Conservation (phyloP, 2,329 filamentous ascomycete genomes). For the Claviceps purpurea region DNA sequence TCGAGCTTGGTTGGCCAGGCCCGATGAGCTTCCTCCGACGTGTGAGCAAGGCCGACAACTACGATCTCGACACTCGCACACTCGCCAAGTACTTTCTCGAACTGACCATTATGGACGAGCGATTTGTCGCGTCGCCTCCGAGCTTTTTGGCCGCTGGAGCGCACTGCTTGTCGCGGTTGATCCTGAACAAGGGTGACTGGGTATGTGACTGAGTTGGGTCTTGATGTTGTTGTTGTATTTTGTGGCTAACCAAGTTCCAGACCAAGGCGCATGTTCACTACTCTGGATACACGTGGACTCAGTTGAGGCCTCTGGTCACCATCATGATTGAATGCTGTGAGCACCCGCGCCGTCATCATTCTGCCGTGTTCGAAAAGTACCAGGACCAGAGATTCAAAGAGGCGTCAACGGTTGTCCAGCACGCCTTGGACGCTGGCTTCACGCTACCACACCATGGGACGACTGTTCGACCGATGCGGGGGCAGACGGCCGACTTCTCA, state of each 20-base stretch:
- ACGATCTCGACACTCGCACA: slow-evolving; percentile 88
- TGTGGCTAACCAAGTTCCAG: slow-evolving; percentile 27
- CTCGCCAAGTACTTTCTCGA: slow-evolving; percentile 97
- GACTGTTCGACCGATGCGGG: slow-evolving; percentile 23
- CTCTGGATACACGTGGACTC: slow-evolving; percentile 80
- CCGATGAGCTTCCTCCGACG: slow-evolving; percentile 96
- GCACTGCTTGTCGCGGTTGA: slow-evolving; percentile 78
- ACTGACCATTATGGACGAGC: slow-evolving; percentile 93
- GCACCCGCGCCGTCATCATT: slow-evolving; percentile 66
- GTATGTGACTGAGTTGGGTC: slow-evolving; percentile 36
- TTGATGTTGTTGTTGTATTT: neutral
- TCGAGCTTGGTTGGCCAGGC: slow-evolving; percentile 94
- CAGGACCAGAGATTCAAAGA: slow-evolving; percentile 75
- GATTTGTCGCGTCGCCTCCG: slow-evolving; percentile 80
- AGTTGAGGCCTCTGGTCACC: slow-evolving; percentile 63
- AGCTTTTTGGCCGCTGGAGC: slow-evolving; percentile 86
- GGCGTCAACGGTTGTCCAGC: slow-evolving; percentile 67
- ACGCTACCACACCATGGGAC: slow-evolving; percentile 28
- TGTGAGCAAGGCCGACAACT: slow-evolving; percentile 97
- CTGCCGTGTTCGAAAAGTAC: slow-evolving; percentile 86
- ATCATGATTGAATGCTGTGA: slow-evolving; percentile 83
- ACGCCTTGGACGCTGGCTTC: slow-evolving; percentile 53
- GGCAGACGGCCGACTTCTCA: slow-evolving; percentile 6
- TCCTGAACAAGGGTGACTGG: slow-evolving; percentile 88
- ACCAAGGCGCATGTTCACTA: slow-evolving; percentile 77